Evolutionary conservation across 768 basidiomycete species (phyloP), one percentile per base, ranked within the genome.

Genomic region (Amanita molliuscula): DNA sequence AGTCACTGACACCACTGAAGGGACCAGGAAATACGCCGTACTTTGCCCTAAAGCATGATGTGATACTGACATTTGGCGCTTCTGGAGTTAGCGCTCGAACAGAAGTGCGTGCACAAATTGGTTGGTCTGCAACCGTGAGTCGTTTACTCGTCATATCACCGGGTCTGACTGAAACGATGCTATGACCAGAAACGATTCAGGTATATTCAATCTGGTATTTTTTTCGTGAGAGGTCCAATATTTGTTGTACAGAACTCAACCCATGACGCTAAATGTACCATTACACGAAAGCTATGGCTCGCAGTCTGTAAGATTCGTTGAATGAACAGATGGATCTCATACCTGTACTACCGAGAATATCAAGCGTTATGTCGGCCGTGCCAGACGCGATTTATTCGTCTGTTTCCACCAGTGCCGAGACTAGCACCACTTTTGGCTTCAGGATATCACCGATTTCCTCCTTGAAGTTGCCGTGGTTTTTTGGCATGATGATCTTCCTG

Each of bases 351-450:
- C 23, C 15, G 33, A 11, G 44, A 25, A 21, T 34, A 2, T 20
- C 2, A 2, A 15, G 16, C 2, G 16, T 13, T 13, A 28, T 15
- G 36, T 38, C 21, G n/a, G 25, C 16, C n/a, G n/a, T n/a, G n/a
- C n/a, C n/a, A n/a, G n/a, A n/a, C n/a, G n/a, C n/a, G n/a, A n/a
- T n/a, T n/a, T 16, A 13, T 21, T 4, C 9, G 1, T 3, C 18
- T 2, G 2, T 3, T 13, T 33, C 21, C 25, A 26, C 47, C 6
- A 50, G 40, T 13, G 28, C 25, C 6, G 48, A 50, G 23, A 38
- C 21, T 38, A 81, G 62, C 1, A 76, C 69, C n/a, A 82, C 74
- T 49, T 71, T 77, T 6, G 80, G 77, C 61, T 72, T 78, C 54
- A 78, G 57, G 23, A 50, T 43, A 48, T 79, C 61, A 0, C 74